Conservation (phyloP, 306 rosid genomes). For the Dalbergia cochinchinensis region DNA sequence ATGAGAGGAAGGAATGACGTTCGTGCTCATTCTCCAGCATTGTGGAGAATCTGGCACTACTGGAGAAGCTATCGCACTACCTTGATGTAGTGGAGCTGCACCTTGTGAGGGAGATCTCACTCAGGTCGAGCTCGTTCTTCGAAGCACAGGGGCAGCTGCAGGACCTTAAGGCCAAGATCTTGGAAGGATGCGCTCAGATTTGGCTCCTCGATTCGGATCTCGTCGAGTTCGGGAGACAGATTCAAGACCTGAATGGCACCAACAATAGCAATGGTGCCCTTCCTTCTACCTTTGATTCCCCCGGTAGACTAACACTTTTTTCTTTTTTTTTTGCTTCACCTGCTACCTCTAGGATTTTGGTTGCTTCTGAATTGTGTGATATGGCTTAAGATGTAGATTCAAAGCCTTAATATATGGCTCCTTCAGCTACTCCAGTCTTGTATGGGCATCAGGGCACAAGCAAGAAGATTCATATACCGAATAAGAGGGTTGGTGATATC, state of each 20-base stretch:
- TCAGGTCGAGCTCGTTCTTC: too few species aligned
- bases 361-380: neutral
- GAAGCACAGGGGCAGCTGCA: too few species aligned
- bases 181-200: neutral
- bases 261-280: constrained; percentile 68
- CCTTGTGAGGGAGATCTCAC: too few species aligned
- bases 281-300: constrained; percentile 65
- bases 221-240: too few species aligned
- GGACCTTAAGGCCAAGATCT: too few species aligned
- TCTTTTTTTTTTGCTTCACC: neutral
- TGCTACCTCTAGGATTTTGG: neutral
- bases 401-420: constrained; percentile 62
- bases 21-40: too few species aligned
- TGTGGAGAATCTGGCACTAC: too few species aligned
- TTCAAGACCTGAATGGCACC: constrained; percentile 51
- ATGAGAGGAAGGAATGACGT: too few species aligned
- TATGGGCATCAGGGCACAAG: constrained; percentile 72
- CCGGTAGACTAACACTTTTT: constrained; percentile 52
- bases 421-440: constrained; percentile 62
- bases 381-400: constrained; percentile 53
- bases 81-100: too few species aligned
- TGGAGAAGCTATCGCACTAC: too few species aligned
- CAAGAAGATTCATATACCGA: constrained; percentile 84
- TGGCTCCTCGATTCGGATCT: constrained; percentile 53
- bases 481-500: constrained; percentile 93